Conservation (phyloP, 1,284 basidiomycete species). For the Phenoliferia sp. region DNA sequence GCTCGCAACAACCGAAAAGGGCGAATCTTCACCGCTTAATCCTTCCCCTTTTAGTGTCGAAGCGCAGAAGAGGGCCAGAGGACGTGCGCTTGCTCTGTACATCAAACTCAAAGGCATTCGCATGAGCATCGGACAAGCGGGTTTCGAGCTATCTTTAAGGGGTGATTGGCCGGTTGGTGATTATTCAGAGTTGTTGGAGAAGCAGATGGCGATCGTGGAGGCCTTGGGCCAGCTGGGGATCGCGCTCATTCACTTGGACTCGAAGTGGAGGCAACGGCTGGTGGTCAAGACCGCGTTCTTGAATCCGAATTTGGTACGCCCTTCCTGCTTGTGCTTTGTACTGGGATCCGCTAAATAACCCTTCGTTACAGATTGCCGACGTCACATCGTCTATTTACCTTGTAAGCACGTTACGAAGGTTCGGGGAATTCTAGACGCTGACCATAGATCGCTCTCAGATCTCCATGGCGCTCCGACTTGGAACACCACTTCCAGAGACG, state of each 20-base stretch:
- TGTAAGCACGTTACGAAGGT: conserved; percentile 3
- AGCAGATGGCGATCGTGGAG: conserved; percentile 20
- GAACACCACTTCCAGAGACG: conserved; percentile 14
- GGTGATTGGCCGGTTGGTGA: conserved; percentile 25
- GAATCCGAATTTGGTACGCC: conserved; percentile 17
- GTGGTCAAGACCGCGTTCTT: conserved; percentile 24
- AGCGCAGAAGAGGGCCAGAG: conserved; percentile 2
- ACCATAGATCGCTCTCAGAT: neutral
- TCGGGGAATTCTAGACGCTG: neutral
- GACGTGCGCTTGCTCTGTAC: conserved; percentile 17
- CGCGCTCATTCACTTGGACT: conserved; percentile 12
- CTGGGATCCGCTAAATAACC: neutral
- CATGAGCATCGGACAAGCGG: conserved; percentile 6
- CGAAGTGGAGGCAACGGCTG: conserved; percentile 15
- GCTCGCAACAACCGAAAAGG: neutral
- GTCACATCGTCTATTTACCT: conserved; percentile 19
- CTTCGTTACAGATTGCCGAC: conserved; percentile 22
- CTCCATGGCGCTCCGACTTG: conserved; percentile 22
- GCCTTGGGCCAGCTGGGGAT: conserved; percentile 17
- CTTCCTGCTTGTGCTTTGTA: neutral
- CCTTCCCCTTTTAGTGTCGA: neutral
- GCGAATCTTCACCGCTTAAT: neutral
- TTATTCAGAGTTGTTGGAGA: conserved; percentile 9
- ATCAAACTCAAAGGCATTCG: conserved; percentile 20
- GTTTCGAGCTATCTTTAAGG: conserved; percentile 14